phyloP scores from a whole-genome alignment of 2,329 filamentous ascomycete species.

The Atkinsonella texensis region DNA sequence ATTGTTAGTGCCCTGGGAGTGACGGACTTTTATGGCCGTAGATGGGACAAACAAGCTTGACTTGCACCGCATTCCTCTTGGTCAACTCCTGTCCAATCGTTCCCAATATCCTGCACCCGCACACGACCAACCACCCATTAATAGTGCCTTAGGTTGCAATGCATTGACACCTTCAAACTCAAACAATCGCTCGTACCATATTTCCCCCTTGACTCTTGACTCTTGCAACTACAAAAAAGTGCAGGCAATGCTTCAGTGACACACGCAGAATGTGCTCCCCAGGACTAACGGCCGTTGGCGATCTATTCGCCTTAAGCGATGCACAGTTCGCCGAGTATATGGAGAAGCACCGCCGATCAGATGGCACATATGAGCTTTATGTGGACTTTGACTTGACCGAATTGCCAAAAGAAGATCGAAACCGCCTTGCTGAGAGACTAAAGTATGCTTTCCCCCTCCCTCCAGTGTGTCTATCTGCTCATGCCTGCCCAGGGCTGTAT shows the following conservation, averaged over 20 bases:
- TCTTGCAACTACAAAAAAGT: neutral
- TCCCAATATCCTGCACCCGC: neutral
- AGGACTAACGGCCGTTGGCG: neutral
- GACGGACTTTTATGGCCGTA: neutral
- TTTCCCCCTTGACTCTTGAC: no score
- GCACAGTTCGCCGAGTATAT: constrained; percentile 11
- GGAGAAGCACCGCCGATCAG: constrained; percentile 6
- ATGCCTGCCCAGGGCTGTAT: constrained; percentile 1
- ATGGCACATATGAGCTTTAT: constrained; percentile 9
- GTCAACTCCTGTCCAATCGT: neutral
- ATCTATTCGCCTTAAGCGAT: constrained; percentile 10
- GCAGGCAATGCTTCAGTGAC: neutral
- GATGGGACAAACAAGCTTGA: neutral
- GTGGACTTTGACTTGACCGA: constrained; percentile 7
- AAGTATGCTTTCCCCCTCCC: constrained; percentile 5
- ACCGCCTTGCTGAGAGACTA: constrained; percentile 9
- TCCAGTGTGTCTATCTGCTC: neutral
- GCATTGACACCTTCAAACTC: no score
- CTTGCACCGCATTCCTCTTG: neutral
- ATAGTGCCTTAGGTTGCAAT: no score
- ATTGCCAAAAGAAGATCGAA: constrained; percentile 8
- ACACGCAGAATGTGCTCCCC: neutral
- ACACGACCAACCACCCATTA: neutral
- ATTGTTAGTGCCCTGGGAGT: neutral
- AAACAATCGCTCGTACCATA: no score